A percentile compares a stretch with the other conserved stretches of the same genome.
phyloP scores from a whole-genome alignment of 345 rosid genomes.

The Populus pruinosa region DNA sequence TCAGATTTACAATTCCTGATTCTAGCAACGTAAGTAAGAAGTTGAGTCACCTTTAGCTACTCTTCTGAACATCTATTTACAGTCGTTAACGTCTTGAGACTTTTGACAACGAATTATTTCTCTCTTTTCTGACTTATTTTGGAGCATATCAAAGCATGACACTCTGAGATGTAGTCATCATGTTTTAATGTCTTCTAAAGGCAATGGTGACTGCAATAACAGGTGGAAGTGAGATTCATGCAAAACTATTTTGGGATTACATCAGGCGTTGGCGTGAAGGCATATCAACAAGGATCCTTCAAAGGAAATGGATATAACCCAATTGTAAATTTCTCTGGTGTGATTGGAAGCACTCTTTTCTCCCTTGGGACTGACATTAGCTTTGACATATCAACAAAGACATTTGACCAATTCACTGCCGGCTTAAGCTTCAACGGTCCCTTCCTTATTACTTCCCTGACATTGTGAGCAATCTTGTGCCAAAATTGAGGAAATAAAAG shows the following conservation, averaged over 20 bases:
- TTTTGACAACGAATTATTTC: too few relatives aligned
- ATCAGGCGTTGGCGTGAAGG: slow-evolving; percentile 36
- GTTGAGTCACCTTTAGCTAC: not conserved
- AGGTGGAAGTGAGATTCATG: slow-evolving; percentile 45
- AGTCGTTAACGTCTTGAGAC: too few relatives aligned
- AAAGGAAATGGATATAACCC: slow-evolving; percentile 35
- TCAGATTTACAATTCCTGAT: slow-evolving; percentile 42
- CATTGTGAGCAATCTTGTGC: slow-evolving; percentile 35
- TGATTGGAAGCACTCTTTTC: slow-evolving; percentile 33
- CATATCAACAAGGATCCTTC: slow-evolving; percentile 14
- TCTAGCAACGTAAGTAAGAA: slow-evolving; percentile 33
- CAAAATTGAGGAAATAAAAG: not conserved
- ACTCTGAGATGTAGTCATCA: too few relatives aligned
- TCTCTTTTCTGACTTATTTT: too few relatives aligned
- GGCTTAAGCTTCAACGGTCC: slow-evolving; percentile 41
- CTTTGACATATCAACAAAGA: slow-evolving; percentile 24
- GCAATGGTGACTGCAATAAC: slow-evolving; percentile 7
- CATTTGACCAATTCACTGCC: slow-evolving; percentile 30
- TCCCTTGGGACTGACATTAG: slow-evolving; percentile 40
- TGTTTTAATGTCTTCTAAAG: not conserved
- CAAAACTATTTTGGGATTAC: slow-evolving; percentile 40
- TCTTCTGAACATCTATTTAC: too few relatives aligned
- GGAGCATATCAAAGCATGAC: too few relatives aligned
- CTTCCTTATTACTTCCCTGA: slow-evolving; percentile 40
- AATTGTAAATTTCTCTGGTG: slow-evolving; percentile 37